Base-by-base conservation (phyloP, 495 filamentous ascomycete species). In the Amorphotheca resinae region DNA sequence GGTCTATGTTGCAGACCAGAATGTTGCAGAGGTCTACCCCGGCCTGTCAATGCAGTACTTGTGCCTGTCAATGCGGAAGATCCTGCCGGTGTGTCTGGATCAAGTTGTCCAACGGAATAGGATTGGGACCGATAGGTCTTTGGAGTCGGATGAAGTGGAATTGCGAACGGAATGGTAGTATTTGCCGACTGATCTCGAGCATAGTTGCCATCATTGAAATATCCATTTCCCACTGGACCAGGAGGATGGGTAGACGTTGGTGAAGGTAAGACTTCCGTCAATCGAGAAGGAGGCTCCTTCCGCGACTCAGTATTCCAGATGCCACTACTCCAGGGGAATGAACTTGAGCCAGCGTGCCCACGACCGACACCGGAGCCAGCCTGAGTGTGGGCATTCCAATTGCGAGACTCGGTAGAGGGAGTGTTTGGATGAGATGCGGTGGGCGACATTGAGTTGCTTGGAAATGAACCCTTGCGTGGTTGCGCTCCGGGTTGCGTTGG, bases 41-140 rank as follows among this genome's bases (percentile, higher is more conserved):
- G 70, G 41, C 51, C 73, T 48, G 58, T 62, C 40, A 65, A 66
- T 18, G 59, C 52, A 51, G 50, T 66, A 57, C 56, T 55, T 2
- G 34, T 8, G 14, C 67, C 58, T 30, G 67, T 49, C 47, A 70
- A 63, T 33, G 67, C 48, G 45, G 73, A 64, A 22, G 48, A 41
- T 4, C 28, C n/a, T 14, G 64, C 64, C 12, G 73, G 57, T 48
- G 64, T 59, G 62, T 93, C 86, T 5, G 79, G 72, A 18, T 95
- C 87, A 47, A 84, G 61, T 58, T 98, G 91, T 18, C 91, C 91
- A 21, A 95, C 88, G 1, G 89, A 95, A 59, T 95, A 96, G 4
- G 91, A 98, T 63, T 93, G 85, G 11, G 91, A 98, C 22, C 91
- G 82, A 54, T 93, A 93, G 1, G 83, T 89, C 55, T 94, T 91